These are phyloP conservation scores for Botrytis cinerea DNA, from an alignment of 2,329 filamentous ascomycete genomes.

Conservation along the genomic window DNA sequence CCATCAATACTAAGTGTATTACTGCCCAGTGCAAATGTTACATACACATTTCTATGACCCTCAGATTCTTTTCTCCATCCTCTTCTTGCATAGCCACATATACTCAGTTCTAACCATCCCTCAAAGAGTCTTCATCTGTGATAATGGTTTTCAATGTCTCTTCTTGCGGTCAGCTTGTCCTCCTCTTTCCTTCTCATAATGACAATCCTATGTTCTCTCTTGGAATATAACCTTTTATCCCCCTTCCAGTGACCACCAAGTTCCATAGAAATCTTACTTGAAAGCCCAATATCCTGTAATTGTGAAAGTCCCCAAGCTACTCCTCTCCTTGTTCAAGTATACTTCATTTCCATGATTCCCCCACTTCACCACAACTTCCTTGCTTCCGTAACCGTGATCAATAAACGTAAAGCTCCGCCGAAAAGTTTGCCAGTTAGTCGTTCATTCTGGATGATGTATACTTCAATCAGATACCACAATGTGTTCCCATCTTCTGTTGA, in stretches of 20 bases:
- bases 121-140: background rate
- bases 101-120: background rate
- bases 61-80: rapidly evolving
- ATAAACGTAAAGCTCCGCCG: rapidly evolving
- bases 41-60: background rate
- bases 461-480: rapidly evolving
- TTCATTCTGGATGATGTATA: background rate
- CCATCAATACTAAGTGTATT: rapidly evolving
- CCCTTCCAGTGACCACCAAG: background rate
- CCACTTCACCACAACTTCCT: background rate
- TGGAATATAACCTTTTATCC: rapidly evolving
- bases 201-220: background rate
- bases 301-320: background rate
- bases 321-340: background rate
- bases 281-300: background rate
- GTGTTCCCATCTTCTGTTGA: background rate
- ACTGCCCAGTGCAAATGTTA: background rate
- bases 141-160: background rate
- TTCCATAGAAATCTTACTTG: background rate
- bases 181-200: rapidly evolving
- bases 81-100: background rate
- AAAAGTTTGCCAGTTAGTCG: background rate
- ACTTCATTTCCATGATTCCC: background rate
- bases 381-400: background rate
- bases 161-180: rapidly evolving